A percentile compares a stretch with the other conserved stretches of the same genome.
phyloP scores from a whole-genome alignment of 805 yeast genomes.

The Candida berthetii region DNA sequence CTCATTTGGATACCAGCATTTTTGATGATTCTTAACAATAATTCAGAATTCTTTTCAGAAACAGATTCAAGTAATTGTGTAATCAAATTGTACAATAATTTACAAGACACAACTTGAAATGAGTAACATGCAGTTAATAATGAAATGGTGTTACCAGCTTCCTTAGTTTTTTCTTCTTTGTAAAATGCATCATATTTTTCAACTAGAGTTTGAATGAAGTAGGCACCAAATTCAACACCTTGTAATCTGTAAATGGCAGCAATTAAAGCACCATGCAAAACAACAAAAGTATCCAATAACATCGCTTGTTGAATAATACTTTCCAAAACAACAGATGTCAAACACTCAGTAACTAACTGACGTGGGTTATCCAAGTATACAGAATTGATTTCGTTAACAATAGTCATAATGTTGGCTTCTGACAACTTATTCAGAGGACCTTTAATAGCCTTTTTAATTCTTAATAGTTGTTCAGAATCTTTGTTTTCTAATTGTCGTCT shows the following conservation, averaged over 20 bases:
- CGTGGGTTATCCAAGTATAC: conserved; percentile 66
- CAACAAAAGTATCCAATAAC: conserved; percentile 70
- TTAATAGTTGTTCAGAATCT: conserved; percentile 39
- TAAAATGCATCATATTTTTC: conserved; percentile 52
- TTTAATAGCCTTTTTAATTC: conserved; percentile 59
- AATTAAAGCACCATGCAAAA: conserved; percentile 71
- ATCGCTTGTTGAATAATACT: conserved; percentile 60
- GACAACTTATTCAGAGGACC: conserved; percentile 86
- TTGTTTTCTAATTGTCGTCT: conserved; percentile 42
- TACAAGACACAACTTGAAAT: conserved; percentile 69
- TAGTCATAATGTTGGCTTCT: conserved; percentile 72
- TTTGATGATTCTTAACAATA: conserved; percentile 64
- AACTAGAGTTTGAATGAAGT: conserved; percentile 71
- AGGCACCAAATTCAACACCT: conserved; percentile 90
- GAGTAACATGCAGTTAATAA: conserved; percentile 72
- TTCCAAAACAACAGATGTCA: conserved; percentile 58
- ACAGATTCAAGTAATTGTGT: conserved; percentile 43
- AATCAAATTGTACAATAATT: conserved; percentile 73
- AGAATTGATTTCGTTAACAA: conserved; percentile 61
- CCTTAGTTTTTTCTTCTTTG: conserved; percentile 35
- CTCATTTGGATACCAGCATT: conserved; percentile 82
- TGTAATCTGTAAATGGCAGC: conserved; percentile 70
- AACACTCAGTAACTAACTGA: conserved; percentile 66
- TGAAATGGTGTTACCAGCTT: conserved; percentile 62
- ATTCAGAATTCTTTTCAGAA: conserved; percentile 70